Percentiles rank a stretch among this genome's conserved stretches.
Conservation (phyloP, 768 basidiomycete genomes). For the Goffeauzyma gilvescens region DNA sequence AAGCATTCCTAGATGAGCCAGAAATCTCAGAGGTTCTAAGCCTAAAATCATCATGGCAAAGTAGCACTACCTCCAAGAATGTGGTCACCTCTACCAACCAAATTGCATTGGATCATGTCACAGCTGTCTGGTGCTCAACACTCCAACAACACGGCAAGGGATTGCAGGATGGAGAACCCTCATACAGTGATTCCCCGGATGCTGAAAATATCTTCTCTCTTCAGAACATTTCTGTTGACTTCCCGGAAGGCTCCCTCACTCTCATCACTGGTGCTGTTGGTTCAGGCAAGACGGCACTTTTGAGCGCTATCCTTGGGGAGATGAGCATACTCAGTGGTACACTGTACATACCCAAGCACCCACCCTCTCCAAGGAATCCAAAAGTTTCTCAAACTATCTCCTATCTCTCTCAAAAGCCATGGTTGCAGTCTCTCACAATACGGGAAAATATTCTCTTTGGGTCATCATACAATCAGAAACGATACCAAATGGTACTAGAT, state of each 20-base stretch:
- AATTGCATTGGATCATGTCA: too few relatives aligned
- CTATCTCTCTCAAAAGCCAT: slow-evolving; percentile 48
- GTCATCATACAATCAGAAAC: slow-evolving; percentile 12
- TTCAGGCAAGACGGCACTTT: slow-evolving; percentile 60
- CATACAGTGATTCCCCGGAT: too few relatives aligned
- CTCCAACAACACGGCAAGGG: too few relatives aligned
- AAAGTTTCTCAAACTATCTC: slow-evolving; percentile 41
- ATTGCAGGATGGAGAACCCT: too few relatives aligned
- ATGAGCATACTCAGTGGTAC: slow-evolving; percentile 35
- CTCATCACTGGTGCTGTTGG: slow-evolving; percentile 58
- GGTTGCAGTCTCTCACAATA: slow-evolving; percentile 33
- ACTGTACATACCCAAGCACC: slow-evolving; percentile 50
- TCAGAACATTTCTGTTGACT: too few relatives aligned
- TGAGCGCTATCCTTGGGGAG: slow-evolving; percentile 37
- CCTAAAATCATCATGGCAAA: too few relatives aligned
- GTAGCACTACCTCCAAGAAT: too few relatives aligned
- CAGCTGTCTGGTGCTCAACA: too few relatives aligned
- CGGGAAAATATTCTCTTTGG: slow-evolving; percentile 31
- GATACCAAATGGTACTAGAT: slow-evolving; percentile 6
- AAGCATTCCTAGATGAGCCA: slow-evolving; percentile 49
- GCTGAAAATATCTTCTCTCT: too few relatives aligned
- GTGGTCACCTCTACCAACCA: too few relatives aligned
- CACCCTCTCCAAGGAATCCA: too few relatives aligned
- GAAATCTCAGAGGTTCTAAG: slow-evolving; percentile 58
- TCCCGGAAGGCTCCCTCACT: slow-evolving; percentile 53